Base-by-base conservation (phyloP, 306 rosid genomes). In the Lagenaria siceraria region DNA sequence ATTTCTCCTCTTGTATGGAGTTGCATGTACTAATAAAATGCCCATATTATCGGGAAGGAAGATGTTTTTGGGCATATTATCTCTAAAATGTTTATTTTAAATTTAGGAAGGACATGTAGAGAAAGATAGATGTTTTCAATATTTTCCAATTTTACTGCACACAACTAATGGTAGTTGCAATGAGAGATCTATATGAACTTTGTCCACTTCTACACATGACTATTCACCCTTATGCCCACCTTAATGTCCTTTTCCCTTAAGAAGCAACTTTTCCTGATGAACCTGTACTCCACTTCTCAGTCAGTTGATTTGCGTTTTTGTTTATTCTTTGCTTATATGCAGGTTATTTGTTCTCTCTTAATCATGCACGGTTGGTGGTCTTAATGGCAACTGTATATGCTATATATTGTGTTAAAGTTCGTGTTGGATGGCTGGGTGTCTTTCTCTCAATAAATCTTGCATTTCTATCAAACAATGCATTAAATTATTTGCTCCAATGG, bases 321-420 rank as follows among this genome's bases (percentile, higher is more conserved):
- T 55, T 77, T 76, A 73, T 64, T 21, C 22, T 21, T 60, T 60
- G 60, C 61, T 58, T 76, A 25, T 80, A 62, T 89, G 87, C 87
- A 96, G 99, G 99, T 76, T 96, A 89, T 82, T 85, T 96, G 78
- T 92, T 92, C 90, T 92, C 98, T 86, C 85, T 85, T 55, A 96
- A 92, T 82, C 99, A 90, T 86, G 98, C 99, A 75, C 92, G 99
- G 69, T 77, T 92, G 82, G 88, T 88, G 90, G 96, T 90, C 78
- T 86, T 96, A 76, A 62, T 96, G 68, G 97, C 96, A 74, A 65
- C 94, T 15, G 40, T 80, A 68, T 96, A 92, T 85, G 91, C 96
- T 79, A 42, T 90, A 52, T 96, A 96, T 65, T 86, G 90, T 85
- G 98, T 96, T 82, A 87, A 92, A 89, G 90, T 87, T 80, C 89